phyloP scores from a whole-genome alignment of 352 stramenopile genomes.

The Phytophthora citricola region DNA sequence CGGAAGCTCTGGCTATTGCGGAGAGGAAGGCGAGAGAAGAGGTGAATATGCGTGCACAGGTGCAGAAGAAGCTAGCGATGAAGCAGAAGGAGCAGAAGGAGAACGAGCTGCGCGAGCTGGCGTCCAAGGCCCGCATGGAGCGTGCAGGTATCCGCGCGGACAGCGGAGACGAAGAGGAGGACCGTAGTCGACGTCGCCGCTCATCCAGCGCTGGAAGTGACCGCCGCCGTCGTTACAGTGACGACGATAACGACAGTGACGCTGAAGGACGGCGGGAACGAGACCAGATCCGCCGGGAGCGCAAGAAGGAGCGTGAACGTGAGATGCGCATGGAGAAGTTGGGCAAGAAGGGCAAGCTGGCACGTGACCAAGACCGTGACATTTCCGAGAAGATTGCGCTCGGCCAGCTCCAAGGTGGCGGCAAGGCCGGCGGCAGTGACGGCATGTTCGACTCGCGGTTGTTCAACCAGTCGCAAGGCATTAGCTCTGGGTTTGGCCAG shows the following conservation, averaged over 20 bases:
- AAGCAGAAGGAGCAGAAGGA: conserved; percentile 97
- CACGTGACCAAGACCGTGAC: conserved; percentile 96
- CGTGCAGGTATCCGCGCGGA: conserved; percentile 70
- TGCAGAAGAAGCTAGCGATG: conserved; percentile 89
- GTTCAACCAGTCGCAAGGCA: conserved; percentile 98
- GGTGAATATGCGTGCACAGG: conserved; percentile 94
- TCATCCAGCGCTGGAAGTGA: conserved; percentile 30
- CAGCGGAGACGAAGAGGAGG: conserved; percentile 34
- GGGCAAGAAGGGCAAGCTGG: conserved; percentile 89
- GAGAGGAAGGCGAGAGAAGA: conserved; percentile 98
- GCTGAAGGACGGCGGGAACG: conserved; percentile 59
- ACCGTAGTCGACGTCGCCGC: conserved; percentile 25
- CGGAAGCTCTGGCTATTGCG: conserved; percentile 97
- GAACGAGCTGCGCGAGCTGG: conserved; percentile 94
- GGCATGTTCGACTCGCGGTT: conserved; percentile 97
- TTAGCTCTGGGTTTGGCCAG: conserved; percentile 95
- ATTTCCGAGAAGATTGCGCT: conserved; percentile 99
- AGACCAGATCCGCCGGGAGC: conserved; percentile 88
- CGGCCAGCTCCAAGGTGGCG: conserved; percentile 93
- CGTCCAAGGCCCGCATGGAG: conserved; percentile 94
- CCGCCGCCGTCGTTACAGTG: conserved; percentile 16
- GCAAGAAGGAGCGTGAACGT: conserved; percentile 95
- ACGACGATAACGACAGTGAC: conserved; percentile 39
- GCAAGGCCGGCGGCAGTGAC: conserved; percentile 75
- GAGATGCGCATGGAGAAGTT: conserved; percentile 96